phyloP scores from a whole-genome alignment of 805 yeast species.

The Wickerhamiella bombiphila region DNA sequence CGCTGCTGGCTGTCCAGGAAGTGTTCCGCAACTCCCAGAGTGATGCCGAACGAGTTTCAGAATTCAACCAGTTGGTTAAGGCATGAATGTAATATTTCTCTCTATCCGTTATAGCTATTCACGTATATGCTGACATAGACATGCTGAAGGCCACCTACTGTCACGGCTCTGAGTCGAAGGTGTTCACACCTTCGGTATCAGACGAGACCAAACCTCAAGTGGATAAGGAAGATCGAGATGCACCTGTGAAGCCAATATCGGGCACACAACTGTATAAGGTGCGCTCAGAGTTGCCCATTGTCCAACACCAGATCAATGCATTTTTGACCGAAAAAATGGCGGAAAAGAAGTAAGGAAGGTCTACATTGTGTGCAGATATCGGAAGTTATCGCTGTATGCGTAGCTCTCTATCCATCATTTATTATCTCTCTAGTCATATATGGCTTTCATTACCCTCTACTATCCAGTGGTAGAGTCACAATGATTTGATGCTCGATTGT shows the following conservation, averaged over 20 bases:
- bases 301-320: conserved; percentile 17
- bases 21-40: conserved; percentile 14
- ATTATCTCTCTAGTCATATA: no score
- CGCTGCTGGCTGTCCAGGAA: conserved; percentile 20
- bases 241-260: conserved; percentile 10
- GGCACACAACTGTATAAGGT: conserved; percentile 13
- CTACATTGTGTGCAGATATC: no score
- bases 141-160: background rate
- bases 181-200: conserved; percentile 4
- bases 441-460: no score
- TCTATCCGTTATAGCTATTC: no score
- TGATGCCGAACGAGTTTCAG: conserved; percentile 13
- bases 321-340: conserved; percentile 15
- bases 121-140: no score
- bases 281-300: conserved; percentile 12
- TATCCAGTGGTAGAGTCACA: no score
- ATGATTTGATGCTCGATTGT: no score
- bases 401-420: no score
- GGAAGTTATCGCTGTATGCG: no score
- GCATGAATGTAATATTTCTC: background rate
- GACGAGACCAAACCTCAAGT: conserved; percentile 5
- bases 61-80: background rate
- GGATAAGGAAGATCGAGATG: conserved; percentile 12
- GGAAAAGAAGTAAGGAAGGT: no score
- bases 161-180: conserved; percentile 5